Evolutionary conservation across 2,329 filamentous ascomycete genomes (phyloP).

Genomic region (Curvularia spicifera): DNA sequence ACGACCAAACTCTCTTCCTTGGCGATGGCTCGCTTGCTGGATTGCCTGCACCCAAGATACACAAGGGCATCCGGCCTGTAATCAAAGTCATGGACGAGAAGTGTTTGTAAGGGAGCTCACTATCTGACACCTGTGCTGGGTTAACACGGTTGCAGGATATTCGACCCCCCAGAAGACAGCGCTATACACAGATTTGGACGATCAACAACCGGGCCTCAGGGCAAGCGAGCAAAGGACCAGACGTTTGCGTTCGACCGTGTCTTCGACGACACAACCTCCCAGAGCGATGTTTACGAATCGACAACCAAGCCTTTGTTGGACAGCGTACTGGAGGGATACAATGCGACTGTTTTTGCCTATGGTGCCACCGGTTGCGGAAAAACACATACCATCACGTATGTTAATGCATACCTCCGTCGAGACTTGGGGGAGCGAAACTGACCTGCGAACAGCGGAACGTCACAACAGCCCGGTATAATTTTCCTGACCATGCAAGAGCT

Average conservation of each 20-base stretch:
- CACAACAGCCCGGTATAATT: conserved; percentile 94
- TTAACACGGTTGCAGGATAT: conserved; percentile 68
- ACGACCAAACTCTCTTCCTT: conserved; percentile 91
- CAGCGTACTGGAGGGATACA: conserved; percentile 95
- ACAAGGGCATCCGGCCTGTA: conserved; percentile 85
- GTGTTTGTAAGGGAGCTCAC: conserved; percentile 73
- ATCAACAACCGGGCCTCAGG: conserved; percentile 72
- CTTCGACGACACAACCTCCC: conserved; percentile 92
- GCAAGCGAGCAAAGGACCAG: conserved; percentile 95
- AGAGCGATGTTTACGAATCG: conserved; percentile 92
- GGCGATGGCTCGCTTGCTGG: conserved; percentile 95
- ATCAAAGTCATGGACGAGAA: conserved; percentile 97
- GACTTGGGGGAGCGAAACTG: conserved; percentile 15
- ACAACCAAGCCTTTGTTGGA: conserved; percentile 91
- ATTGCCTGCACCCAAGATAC: conserved; percentile 80
- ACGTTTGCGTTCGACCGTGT: conserved; percentile 96
- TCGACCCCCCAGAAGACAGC: conserved; percentile 95
- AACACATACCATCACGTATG: conserved; percentile 84
- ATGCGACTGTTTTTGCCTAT: conserved; percentile 98
- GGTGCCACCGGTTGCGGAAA: conserved; percentile 98
- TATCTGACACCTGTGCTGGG: conserved; percentile 7
- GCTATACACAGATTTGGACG: conserved; percentile 86
- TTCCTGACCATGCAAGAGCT: conserved; percentile 99
- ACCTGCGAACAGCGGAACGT: conserved; percentile 65
- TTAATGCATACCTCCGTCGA: conserved; percentile 6